A percentile compares a stretch with the other conserved stretches of the same genome.
Evolutionary conservation across 2,329 filamentous ascomycete species (phyloP).

Genomic region (Aspergillus sp.): DNA sequence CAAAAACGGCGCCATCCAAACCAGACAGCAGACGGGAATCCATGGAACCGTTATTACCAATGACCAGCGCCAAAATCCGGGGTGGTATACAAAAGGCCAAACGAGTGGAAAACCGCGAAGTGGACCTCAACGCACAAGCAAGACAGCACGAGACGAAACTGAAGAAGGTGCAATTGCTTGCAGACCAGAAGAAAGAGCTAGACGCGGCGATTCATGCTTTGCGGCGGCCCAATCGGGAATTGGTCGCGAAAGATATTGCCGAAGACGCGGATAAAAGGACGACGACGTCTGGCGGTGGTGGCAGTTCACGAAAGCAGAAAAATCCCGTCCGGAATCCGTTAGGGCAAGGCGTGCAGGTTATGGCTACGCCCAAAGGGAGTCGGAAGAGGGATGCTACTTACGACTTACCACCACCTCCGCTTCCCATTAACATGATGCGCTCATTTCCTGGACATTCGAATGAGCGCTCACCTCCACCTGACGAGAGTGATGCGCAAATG

Average conservation of each 20-base stretch:
- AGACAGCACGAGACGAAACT: conserved; percentile 41
- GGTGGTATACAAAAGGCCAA: conserved; percentile 41
- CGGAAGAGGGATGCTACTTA: conserved; percentile 25
- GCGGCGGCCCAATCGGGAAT: conserved; percentile 42
- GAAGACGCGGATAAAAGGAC: conserved; percentile 35
- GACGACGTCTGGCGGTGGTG: conserved; percentile 15
- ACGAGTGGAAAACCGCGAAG: conserved; percentile 42
- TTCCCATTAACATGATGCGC: conserved; percentile 20
- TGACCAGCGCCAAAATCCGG: conserved; percentile 29
- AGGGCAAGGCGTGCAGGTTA: conserved; percentile 42
- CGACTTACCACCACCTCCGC: conserved; percentile 20
- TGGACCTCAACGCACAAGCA: conserved; percentile 41
- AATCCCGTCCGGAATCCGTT: conserved; percentile 37
- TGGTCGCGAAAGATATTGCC: conserved; percentile 40
- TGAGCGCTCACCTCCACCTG: conserved; percentile 20
- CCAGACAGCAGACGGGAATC: conserved; percentile 35
- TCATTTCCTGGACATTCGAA: conserved; percentile 13
- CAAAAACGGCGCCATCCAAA: conserved; percentile 37
- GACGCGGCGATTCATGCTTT: conserved; percentile 43
- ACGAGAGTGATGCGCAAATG: conserved; percentile 20
- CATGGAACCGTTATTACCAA: conserved; percentile 35
- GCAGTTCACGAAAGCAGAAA: conserved; percentile 33
- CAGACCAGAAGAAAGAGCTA: conserved; percentile 43
- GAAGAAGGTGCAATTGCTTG: conserved; percentile 39
- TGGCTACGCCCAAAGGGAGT: conserved; percentile 40